Percentiles rank a stretch among this genome's conserved stretches.
phyloP scores from a whole-genome alignment of 2,329 filamentous ascomycete genomes.

The Colletotrichum sansevieriae region DNA sequence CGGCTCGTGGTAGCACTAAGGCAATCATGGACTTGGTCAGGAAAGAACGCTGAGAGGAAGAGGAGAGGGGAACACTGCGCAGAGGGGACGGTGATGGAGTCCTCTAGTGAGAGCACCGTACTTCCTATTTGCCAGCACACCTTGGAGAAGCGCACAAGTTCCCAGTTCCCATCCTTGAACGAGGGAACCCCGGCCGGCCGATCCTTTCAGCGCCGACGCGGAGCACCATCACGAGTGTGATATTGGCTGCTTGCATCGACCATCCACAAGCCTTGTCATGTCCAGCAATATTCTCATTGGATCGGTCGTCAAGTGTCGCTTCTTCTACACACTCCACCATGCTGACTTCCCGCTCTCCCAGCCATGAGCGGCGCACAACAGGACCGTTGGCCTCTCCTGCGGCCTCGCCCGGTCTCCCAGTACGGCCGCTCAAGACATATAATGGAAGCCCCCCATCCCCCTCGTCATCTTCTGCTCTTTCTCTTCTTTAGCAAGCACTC shows the following conservation, averaged over 20 bases:
- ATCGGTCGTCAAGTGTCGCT: slow-evolving; percentile 32
- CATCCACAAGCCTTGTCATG: slow-evolving; percentile 38
- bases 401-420: slow-evolving; percentile 35
- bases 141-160: slow-evolving; percentile 17
- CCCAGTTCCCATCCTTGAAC: slow-evolving; percentile 20
- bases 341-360: slow-evolving; percentile 32
- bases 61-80: slow-evolving; percentile 28
- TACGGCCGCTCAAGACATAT: slow-evolving; percentile 41
- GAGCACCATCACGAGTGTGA: slow-evolving; percentile 41
- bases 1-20: slow-evolving; percentile 37
- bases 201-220: slow-evolving; percentile 31
- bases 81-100: slow-evolving; percentile 24
- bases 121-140: slow-evolving; percentile 37
- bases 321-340: slow-evolving; percentile 34
- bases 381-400: slow-evolving; percentile 22
- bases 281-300: slow-evolving; percentile 37
- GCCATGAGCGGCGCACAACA: slow-evolving; percentile 34
- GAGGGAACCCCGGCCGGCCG: slow-evolving; percentile 34
- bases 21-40: slow-evolving; percentile 25
- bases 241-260: slow-evolving; percentile 40
- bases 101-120: slow-evolving; percentile 5
- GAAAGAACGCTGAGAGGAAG: slow-evolving; percentile 4
- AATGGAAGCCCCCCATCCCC: slow-evolving; percentile 53
- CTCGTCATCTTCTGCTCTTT: slow-evolving; percentile 59
- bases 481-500: slow-evolving; percentile 75